These are phyloP conservation scores for Kondoa subrosea DNA, from an alignment of 768 basidiomycete genomes.

Conservation along the genomic window DNA sequence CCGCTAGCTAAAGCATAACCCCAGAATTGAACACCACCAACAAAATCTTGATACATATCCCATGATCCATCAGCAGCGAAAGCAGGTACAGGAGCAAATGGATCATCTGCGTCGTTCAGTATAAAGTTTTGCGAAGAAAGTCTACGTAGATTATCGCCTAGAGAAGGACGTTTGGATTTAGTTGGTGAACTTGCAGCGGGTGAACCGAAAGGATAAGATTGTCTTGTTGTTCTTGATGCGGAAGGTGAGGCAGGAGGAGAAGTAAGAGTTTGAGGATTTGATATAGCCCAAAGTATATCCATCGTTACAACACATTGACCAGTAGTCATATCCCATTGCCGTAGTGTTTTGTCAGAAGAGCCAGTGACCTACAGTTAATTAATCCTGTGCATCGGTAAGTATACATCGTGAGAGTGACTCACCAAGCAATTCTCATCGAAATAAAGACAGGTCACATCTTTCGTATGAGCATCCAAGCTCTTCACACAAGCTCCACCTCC, in stretches of 20 bases:
- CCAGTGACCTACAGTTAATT: no score
- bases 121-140: constrained; percentile 12
- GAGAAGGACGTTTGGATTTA: background rate
- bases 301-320: constrained; percentile 98
- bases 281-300: constrained; percentile 99
- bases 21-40: constrained; percentile 97
- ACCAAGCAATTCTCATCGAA: constrained; percentile 91
- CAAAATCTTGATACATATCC: constrained; percentile 94
- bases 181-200: background rate
- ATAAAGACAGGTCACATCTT: constrained; percentile 79
- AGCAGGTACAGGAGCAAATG: constrained; percentile 56
- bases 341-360: constrained; percentile 91
- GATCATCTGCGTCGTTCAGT: constrained; percentile 1
- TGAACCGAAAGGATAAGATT: background rate
- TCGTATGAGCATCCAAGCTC: constrained; percentile 74
- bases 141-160: background rate
- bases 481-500: constrained; percentile 45
- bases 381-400: constrained; percentile 38
- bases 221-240: constrained; percentile 9
- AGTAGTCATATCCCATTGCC: constrained; percentile 93
- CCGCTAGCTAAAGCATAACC: constrained; percentile 93
- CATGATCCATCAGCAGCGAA: constrained; percentile 65
- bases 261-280: constrained; percentile 47
- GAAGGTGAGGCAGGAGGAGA: constrained; percentile 20
- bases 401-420: constrained; percentile 29